Percentiles rank a stretch among this genome's conserved stretches.
phyloP scores from a whole-genome alignment of 495 filamentous ascomycete genomes.

The Bacidia rubella region DNA sequence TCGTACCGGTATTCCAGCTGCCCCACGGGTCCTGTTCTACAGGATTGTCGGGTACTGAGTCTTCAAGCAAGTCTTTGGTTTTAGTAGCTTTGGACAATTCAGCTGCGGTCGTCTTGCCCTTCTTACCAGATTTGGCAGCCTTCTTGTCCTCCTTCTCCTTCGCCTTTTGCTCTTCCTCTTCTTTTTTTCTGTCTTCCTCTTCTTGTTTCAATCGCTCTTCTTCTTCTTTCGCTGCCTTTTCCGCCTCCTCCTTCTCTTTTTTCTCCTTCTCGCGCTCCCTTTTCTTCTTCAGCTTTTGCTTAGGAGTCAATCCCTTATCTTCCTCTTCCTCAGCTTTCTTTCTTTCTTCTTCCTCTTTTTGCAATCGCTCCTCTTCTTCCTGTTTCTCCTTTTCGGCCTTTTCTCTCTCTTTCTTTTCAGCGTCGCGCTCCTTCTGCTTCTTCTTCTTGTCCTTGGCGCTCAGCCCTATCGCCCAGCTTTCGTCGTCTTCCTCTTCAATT shows the following conservation, averaged over 20 bases:
- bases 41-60: constrained; percentile 15
- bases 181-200: constrained; percentile 8
- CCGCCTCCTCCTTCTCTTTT: constrained; percentile 7
- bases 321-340: neutral
- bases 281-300: constrained; percentile 14
- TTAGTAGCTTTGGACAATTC: constrained; percentile 12
- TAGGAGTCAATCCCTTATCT: constrained; percentile 1
- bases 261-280: constrained; percentile 14
- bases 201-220: constrained; percentile 2
- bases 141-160: constrained; percentile 22
- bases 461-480: constrained; percentile 5
- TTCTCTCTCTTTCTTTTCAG: constrained; percentile 4
- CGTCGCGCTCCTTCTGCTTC: constrained; percentile 6
- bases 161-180: constrained; percentile 13
- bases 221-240: constrained; percentile 1
- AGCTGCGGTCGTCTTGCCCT: constrained; percentile 13
- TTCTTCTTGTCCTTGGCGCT: constrained; percentile 5
- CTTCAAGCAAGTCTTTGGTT: constrained; percentile 16
- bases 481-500: constrained; percentile 4
- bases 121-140: constrained; percentile 17
- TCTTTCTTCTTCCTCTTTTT: constrained; percentile 20
- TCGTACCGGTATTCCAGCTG: constrained; percentile 15
- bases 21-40: constrained; percentile 12
- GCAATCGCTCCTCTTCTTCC: constrained; percentile 17
- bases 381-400: constrained; percentile 4